Conservation (phyloP, 352 stramenopile species). For the Globisporangium barbulae region DNA sequence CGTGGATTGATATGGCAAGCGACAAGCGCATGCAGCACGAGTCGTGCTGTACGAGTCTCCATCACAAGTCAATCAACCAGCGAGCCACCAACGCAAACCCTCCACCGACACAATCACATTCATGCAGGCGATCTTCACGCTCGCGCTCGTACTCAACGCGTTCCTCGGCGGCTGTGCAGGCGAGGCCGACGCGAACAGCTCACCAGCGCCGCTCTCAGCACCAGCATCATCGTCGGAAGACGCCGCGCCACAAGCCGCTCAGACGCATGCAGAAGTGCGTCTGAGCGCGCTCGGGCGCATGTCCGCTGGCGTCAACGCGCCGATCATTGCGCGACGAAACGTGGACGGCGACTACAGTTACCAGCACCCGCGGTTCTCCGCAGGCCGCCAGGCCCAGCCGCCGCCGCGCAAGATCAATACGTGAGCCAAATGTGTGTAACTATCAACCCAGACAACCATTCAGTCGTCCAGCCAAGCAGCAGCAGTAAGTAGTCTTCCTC, state of each 20-base stretch:
- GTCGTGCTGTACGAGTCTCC: background rate
- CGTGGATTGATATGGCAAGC: background rate
- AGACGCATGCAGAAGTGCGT: background rate
- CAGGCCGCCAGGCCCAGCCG: background rate
- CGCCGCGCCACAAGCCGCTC: background rate
- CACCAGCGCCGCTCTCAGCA: background rate
- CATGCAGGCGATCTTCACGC: slow-evolving; percentile 44
- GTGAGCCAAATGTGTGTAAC: background rate
- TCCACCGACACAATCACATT: background rate
- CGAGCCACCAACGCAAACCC: background rate
- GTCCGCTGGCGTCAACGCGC: background rate
- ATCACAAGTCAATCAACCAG: background rate
- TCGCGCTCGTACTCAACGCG: slow-evolving; percentile 36
- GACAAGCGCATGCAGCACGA: background rate
- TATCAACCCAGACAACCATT: no score
- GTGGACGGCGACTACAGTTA: slow-evolving; percentile 5
- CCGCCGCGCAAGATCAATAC: slow-evolving; percentile 10
- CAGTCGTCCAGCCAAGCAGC: no score
- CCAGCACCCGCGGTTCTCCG: slow-evolving; percentile 1
- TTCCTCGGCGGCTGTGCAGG: slow-evolving; percentile 12
- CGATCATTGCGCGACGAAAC: slow-evolving; percentile 4
- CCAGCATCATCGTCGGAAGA: background rate
- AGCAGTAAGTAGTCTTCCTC: no score
- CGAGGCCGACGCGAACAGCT: background rate
- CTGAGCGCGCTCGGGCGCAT: background rate